phyloP scores from a whole-genome alignment of 306 rosid genomes.

The Lagenaria siceraria region DNA sequence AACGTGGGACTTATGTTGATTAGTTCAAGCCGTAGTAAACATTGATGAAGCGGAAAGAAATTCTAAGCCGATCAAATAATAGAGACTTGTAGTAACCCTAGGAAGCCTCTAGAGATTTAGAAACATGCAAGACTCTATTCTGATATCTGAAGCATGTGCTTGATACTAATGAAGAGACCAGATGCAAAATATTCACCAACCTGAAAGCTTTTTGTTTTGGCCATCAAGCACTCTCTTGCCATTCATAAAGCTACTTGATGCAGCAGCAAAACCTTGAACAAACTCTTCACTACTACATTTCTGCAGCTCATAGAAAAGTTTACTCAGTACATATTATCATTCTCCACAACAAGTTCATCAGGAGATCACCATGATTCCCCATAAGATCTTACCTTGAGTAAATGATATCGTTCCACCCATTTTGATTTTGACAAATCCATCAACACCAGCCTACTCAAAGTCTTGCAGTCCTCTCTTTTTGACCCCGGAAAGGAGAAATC shows the following conservation, averaged over 20 bases:
- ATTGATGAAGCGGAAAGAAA: background rate
- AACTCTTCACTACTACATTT: conserved; percentile 37
- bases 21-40: background rate
- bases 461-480: conserved; percentile 73
- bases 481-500: conserved; percentile 55
- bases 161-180: background rate
- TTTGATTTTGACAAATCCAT: conserved; percentile 49
- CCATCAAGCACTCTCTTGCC: conserved; percentile 38
- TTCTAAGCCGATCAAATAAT: background rate
- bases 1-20: background rate
- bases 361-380: background rate
- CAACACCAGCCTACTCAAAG: conserved; percentile 56
- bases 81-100: background rate
- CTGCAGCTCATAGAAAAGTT: conserved; percentile 33
- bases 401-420: conserved; percentile 70
- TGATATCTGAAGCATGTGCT: background rate
- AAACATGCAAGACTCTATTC: background rate
- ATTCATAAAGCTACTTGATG: conserved; percentile 34
- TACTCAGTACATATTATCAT: background rate
- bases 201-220: conserved; percentile 59
- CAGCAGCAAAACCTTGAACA: conserved; percentile 30
- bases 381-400: conserved; percentile 48
- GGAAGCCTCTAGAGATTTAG: background rate
- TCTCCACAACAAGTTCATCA: background rate
- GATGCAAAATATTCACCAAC: conserved; percentile 25